phyloP scores from a whole-genome alignment of 2,329 filamentous ascomycete species.

The Huntiella abstrusa region DNA sequence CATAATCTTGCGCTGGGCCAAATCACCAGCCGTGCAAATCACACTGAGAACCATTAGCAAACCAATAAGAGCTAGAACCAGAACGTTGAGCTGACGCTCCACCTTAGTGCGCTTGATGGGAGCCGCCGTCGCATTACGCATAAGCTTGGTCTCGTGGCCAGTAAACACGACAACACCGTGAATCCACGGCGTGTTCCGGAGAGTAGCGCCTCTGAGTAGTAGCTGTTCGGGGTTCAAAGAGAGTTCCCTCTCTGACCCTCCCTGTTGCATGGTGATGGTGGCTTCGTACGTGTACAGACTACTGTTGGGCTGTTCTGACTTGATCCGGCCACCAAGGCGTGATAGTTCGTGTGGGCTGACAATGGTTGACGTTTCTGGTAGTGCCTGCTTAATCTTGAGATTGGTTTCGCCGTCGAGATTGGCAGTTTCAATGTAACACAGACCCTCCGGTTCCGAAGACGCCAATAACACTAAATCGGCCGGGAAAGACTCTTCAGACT shows the following conservation, averaged over 20 bases:
- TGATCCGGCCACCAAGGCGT: conserved; percentile 65
- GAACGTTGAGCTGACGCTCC: conserved; percentile 78
- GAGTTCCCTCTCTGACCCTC: conserved; percentile 83
- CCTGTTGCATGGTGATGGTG: conserved; percentile 75
- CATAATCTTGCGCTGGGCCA: conserved; percentile 54
- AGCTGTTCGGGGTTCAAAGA: conserved; percentile 83
- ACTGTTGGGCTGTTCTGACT: conserved; percentile 94
- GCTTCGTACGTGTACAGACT: conserved; percentile 97
- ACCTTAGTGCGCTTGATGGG: conserved; percentile 97
- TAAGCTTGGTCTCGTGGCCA: conserved; percentile 94
- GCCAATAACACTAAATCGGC: conserved; percentile 83
- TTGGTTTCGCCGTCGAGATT: conserved; percentile 97
- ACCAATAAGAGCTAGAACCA: conserved; percentile 75
- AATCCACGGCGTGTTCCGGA: conserved; percentile 93
- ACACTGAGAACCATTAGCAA: conserved; percentile 73
- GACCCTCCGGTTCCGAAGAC: conserved; percentile 87
- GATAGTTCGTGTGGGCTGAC: conserved; percentile 77
- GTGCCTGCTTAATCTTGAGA: conserved; percentile 92
- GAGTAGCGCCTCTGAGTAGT: conserved; percentile 74
- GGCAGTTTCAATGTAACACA: conserved; percentile 97
- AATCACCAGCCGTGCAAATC: conserved; percentile 77
- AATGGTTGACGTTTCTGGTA: conserved; percentile 76
- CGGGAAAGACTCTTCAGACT: conserved; percentile 89
- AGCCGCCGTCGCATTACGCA: conserved; percentile 92
- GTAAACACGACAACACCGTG: conserved; percentile 57